Base-by-base conservation (phyloP, 1,139 yeast species). In the Taphrina communis region DNA sequence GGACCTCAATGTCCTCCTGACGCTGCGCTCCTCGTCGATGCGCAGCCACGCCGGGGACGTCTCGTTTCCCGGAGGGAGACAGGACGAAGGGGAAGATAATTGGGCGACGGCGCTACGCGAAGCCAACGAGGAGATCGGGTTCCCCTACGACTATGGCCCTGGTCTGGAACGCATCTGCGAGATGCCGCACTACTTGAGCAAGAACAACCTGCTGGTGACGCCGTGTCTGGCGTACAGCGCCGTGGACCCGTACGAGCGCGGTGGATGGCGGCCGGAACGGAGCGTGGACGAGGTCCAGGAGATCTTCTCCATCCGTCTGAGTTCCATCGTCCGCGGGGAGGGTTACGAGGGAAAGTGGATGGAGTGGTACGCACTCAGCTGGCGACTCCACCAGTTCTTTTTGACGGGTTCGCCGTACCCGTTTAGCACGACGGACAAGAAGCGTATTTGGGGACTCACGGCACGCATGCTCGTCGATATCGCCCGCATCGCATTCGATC, bases 371-470 rank as follows among this genome's bases (percentile, higher is more conserved):
- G 76, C 80, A 1, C 70, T 77, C 51, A 70, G 70, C 72, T 78
- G 51, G 81, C 79, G 53, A 76, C 71, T 70, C 56, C 73, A 60
- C 57, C 65, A 65, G 50, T 72, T 72, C 48, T 35, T 59, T 59
- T 72, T 35, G 71, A 69, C 77, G 72, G 70, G 77, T 76, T 71
- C 80, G 78, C 55, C 77, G 31, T 12, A 66, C 42, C 52, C 58
- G 25, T 56, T 46, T n/a, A 17, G 42, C 19, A 41, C 53, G 42
- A 31, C 14, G 55, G 66, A 44, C 58, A 14, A 19, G 46, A 66
- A 56, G 85, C 90, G 89, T 74, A 90, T 92, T 2, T 92, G 97
- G 97, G 97, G 97, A 0, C 79, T 92, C 60, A 92, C 97, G 0
- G 97, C 97, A 2, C 89, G 90, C 74, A 90, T 92, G 8, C 78